These are phyloP conservation scores for Ustilago loliicola DNA, from an alignment of 1,284 basidiomycete genomes.

Conservation along the genomic window DNA sequence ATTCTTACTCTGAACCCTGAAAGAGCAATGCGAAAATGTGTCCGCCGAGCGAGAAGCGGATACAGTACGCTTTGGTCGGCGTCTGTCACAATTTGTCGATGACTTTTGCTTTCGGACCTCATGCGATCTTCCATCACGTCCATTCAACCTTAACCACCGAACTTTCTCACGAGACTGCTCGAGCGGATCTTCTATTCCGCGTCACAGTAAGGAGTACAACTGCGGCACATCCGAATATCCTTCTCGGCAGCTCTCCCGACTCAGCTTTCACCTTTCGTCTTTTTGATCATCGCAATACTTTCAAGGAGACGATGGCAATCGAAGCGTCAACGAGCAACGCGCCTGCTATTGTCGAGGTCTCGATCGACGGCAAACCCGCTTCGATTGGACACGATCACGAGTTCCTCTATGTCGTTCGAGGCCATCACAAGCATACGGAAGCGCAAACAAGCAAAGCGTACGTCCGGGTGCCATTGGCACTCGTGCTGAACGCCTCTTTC, in stretches of 20 bases:
- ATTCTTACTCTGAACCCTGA: too few species aligned
- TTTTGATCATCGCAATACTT: neutral
- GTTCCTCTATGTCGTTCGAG: conserved; percentile 56
- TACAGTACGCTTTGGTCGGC: neutral
- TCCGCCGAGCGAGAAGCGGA: too few species aligned
- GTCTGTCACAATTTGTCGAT: neutral
- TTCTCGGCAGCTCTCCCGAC: neutral
- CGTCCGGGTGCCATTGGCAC: conserved; percentile 50
- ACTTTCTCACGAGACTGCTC: neutral
- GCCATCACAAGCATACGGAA: conserved; percentile 20
- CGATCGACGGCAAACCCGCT: conserved; percentile 61
- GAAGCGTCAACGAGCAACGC: neutral
- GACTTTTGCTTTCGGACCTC: conserved; percentile 3
- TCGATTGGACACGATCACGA: conserved; percentile 54
- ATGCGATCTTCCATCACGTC: conserved; percentile 1
- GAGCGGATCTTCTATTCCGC: neutral
- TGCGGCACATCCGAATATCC: neutral
- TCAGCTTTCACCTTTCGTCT: too few species aligned
- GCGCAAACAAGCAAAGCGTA: conserved; percentile 34
- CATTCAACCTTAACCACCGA: neutral
- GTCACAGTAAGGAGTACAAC: neutral
- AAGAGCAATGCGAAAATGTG: too few species aligned
- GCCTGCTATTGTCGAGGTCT: conserved; percentile 41
- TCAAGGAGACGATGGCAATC: conserved; percentile 12
- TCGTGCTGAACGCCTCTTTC: conserved; percentile 61